Percentiles rank a stretch among this genome's conserved stretches.
Conservation (phyloP, 2,329 filamentous ascomycete species). For the Colletotrichum sojae region DNA sequence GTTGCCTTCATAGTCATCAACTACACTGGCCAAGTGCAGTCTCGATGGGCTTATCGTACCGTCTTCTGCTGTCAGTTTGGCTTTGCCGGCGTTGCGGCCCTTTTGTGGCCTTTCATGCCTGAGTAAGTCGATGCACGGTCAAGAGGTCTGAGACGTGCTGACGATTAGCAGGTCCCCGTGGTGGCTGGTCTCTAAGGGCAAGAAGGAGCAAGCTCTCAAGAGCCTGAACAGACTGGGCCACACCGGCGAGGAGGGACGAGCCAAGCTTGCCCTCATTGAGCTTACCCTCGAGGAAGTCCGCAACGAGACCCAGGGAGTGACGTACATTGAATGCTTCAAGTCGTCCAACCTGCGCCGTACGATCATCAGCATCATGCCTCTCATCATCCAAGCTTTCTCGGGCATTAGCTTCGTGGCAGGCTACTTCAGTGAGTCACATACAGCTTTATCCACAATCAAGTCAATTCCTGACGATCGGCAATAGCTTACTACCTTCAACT, state of each 20-base stretch:
- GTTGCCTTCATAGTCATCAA: conserved; percentile 51
- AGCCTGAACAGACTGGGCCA: conserved; percentile 52
- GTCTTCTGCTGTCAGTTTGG: conserved; percentile 53
- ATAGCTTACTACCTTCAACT: conserved; percentile 56
- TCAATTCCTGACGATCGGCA: no score
- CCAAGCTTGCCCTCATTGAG: conserved; percentile 48
- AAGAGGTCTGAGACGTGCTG: not conserved
- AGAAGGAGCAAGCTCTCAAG: conserved; percentile 51
- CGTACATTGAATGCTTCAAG: conserved; percentile 57
- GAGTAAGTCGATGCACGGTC: conserved; percentile 50
- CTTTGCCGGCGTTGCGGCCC: conserved; percentile 48
- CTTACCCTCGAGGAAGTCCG: conserved; percentile 52
- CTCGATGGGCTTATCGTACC: conserved; percentile 52
- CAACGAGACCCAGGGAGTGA: conserved; percentile 53
- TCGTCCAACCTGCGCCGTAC: conserved; percentile 56
- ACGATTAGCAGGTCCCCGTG: conserved; percentile 50
- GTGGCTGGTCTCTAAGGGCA: conserved; percentile 55
- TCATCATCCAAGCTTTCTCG: conserved; percentile 52
- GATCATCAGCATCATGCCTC: conserved; percentile 54
- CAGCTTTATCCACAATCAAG: no score
- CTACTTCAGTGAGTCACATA: conserved; percentile 26
- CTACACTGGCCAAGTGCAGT: conserved; percentile 45
- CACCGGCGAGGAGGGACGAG: conserved; percentile 45
- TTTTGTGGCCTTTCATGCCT: conserved; percentile 55
- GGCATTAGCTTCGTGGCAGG: conserved; percentile 27